Base-by-base conservation (phyloP, 352 stramenopile genomes). In the Phytopythium boreale region DNA sequence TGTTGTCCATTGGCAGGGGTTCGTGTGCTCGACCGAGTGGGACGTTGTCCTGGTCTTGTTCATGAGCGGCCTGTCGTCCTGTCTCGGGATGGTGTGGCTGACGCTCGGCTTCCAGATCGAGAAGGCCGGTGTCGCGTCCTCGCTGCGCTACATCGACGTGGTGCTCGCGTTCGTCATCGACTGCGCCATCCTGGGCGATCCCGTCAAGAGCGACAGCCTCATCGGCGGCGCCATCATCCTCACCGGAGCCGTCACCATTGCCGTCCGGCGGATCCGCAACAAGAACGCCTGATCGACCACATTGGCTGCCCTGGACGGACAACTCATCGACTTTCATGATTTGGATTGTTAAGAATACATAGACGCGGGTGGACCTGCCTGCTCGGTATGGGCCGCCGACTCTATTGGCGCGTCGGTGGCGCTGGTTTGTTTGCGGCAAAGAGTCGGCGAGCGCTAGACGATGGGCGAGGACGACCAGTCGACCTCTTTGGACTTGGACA, bases 111-210 rank as follows among this genome's bases (percentile, higher is more conserved):
- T 84, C 27, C 73, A 84, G 58, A 49, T 64, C 19, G 76, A 78
- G 50, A 71, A 81, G n/a, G 67, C 68, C 19, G 74, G 73, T 15
- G 63, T 76, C 37, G 71, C 68, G 17, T 81, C 76, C 7, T 61
- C 79, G 20, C 74, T 80, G 62, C 74, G 73, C 14, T 77, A 81
- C 56, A 73, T 77, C 57, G 73, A 79, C 58, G 66, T 81, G 19
- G 71, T 77, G 12, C 76, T 80, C 44, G 69, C 74, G 4, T 76
- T 82, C 27, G 49, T 72, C 41, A 79, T 79, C 59, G 72, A 83
- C 61, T 62, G 66, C 27, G 37, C 69, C 8, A 59, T 79, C 34
- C 59, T 80, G 27, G 64, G 66, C 12, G 72, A 76, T 15, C 58
- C 15, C 1, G 59, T 80, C 29, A 71, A 68, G 52, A 12, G 43